Percentiles rank a stretch among this genome's conserved stretches.
Conservation (phyloP, 2,329 filamentous ascomycete species). For the Lecanicillium sp. region DNA sequence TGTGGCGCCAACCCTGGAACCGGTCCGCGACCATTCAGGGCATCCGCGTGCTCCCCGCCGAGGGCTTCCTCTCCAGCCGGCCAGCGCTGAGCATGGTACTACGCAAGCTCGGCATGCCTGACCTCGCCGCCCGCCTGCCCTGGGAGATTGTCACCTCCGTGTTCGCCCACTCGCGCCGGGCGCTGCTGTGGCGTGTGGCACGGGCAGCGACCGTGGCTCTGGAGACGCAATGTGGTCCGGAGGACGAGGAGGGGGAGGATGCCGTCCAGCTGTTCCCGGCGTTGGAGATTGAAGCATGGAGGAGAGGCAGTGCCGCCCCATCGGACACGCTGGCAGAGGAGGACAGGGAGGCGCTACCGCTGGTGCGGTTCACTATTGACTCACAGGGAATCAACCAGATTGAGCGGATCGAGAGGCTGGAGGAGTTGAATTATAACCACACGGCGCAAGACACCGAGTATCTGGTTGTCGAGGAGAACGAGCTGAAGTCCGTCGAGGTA, state of each 20-base stretch:
- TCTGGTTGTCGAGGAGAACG: not conserved
- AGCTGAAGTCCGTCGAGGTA: not conserved
- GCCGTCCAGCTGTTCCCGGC: not conserved
- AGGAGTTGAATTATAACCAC: not conserved
- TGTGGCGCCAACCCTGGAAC: conserved; percentile 6
- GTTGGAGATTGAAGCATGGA: not conserved
- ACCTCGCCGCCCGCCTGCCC: not conserved
- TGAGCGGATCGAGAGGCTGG: not conserved
- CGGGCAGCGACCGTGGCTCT: not conserved
- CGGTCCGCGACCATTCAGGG: not conserved
- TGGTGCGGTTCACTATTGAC: conserved; percentile 1
- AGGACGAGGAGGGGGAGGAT: not conserved
- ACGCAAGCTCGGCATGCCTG: not conserved
- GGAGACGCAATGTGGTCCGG: not conserved
- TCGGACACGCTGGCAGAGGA: no score
- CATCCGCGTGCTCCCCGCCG: not conserved
- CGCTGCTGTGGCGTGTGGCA: not conserved
- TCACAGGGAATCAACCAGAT: conserved; percentile 2
- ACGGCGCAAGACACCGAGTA: not conserved
- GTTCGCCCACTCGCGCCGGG: not conserved
- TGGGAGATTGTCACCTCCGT: conserved; percentile 2
- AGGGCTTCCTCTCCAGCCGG: not conserved
- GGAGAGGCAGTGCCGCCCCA: not conserved
- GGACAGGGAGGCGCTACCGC: no score
- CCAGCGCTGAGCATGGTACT: not conserved